Percentiles rank a stretch among this genome's conserved stretches.
phyloP scores from a whole-genome alignment of 441 rosid species.

The Adansonia rubrostipa region DNA sequence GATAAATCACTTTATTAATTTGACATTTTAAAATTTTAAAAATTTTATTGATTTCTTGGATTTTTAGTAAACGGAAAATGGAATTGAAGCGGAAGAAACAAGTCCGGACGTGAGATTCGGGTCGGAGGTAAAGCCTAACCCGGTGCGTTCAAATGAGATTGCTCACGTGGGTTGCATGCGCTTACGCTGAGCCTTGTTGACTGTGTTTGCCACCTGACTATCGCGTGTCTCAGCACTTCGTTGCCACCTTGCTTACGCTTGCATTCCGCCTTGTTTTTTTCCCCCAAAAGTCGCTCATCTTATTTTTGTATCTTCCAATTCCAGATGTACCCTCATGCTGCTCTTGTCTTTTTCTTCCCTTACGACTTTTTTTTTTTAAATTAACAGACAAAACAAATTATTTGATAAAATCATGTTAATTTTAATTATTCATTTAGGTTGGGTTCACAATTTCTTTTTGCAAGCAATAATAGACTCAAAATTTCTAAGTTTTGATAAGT shows the following conservation, averaged over 20 bases:
- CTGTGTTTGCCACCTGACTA: constrained; percentile 18
- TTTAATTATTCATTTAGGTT: background rate
- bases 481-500: background rate
- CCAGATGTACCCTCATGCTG: too few relatives aligned
- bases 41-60: too few relatives aligned
- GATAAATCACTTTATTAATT: too few relatives aligned
- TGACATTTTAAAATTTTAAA: too few relatives aligned
- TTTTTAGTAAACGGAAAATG: background rate
- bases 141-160: background rate
- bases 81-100: background rate
- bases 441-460: background rate
- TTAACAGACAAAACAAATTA: background rate
- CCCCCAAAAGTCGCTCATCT: background rate
- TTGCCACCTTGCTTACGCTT: background rate
- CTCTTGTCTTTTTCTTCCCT: background rate
- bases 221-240: constrained; percentile 12
- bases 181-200: constrained; percentile 13
- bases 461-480: background rate
- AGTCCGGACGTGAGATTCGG: background rate
- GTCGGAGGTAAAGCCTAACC: background rate
- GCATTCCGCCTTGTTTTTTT: background rate
- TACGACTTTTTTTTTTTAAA: background rate
- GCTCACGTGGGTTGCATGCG: constrained; percentile 21
- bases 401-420: too few relatives aligned
- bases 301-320: background rate